phyloP scores from a whole-genome alignment of 805 yeast species.

The Metschnikowia santaceciliae region DNA sequence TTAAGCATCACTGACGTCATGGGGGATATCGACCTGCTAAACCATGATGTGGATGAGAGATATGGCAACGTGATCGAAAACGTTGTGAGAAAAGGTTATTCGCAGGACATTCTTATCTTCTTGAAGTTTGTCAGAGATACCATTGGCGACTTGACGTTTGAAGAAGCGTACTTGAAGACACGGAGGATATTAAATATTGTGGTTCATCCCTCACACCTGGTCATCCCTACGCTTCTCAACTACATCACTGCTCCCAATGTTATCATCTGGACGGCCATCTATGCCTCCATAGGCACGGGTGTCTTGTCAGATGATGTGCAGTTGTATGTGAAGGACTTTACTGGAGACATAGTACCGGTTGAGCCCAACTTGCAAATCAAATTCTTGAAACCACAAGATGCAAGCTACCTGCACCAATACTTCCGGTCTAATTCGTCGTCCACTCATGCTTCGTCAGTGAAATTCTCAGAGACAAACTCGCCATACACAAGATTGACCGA shows the following conservation, averaged over 20 bases:
- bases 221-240: constrained; percentile 72
- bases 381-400: constrained; percentile 43
- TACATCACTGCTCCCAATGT: constrained; percentile 93
- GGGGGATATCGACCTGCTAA: constrained; percentile 43
- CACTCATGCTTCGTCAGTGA: constrained; percentile 44
- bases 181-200: constrained; percentile 79
- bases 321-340: constrained; percentile 57
- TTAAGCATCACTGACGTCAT: constrained; percentile 37
- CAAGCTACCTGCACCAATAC: constrained; percentile 44
- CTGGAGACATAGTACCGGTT: constrained; percentile 54
- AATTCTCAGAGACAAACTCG: constrained; percentile 35
- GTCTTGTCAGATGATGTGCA: constrained; percentile 54
- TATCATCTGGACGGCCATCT: constrained; percentile 75
- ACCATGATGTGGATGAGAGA: constrained; percentile 54
- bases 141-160: constrained; percentile 84
- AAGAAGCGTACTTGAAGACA: constrained; percentile 81
- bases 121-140: constrained; percentile 71
- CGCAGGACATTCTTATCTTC: constrained; percentile 79
- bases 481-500: constrained; percentile 90
- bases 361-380: constrained; percentile 40
- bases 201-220: constrained; percentile 71
- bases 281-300: constrained; percentile 78
- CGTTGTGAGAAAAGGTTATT: constrained; percentile 73
- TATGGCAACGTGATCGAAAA: constrained; percentile 71
- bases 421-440: constrained; percentile 22